Percentiles rank a stretch among this genome's conserved stretches.
These are phyloP conservation scores for Irpex sp. DNA, from an alignment of 1,284 basidiomycete genomes.

Conservation along the genomic window DNA sequence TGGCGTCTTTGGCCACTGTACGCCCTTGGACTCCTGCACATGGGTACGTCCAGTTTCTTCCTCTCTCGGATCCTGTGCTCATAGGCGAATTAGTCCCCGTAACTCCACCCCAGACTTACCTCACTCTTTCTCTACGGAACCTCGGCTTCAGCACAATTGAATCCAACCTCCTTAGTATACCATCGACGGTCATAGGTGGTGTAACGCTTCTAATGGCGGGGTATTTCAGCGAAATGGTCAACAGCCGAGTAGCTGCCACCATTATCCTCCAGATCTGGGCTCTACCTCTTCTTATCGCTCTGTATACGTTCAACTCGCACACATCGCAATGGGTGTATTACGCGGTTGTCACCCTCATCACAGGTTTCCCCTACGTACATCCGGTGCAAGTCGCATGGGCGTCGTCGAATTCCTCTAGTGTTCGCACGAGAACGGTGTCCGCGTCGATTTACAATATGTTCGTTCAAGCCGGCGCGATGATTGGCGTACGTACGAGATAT, in stretches of 20 bases:
- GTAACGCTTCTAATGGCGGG: slow-evolving; percentile 41
- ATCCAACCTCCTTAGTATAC: slow-evolving; percentile 61
- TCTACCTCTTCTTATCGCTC: slow-evolving; percentile 52
- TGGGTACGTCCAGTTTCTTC: slow-evolving; percentile 23
- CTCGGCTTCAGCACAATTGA: slow-evolving; percentile 61
- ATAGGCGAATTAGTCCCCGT: slow-evolving; percentile 40
- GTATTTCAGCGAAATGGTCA: slow-evolving; percentile 50
- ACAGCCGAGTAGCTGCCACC: slow-evolving; percentile 51
- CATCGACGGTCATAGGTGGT: slow-evolving; percentile 37
- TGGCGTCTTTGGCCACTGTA: slow-evolving; percentile 74
- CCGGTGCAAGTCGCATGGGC: slow-evolving; percentile 57
- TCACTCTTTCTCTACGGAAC: slow-evolving; percentile 59
- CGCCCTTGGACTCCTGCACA: slow-evolving; percentile 39
- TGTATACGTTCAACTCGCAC: slow-evolving; percentile 48
- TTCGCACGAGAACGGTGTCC: slow-evolving; percentile 54
- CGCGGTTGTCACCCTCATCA: slow-evolving; percentile 50
- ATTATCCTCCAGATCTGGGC: slow-evolving; percentile 58
- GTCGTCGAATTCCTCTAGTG: slow-evolving; percentile 57
- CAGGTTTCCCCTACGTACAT: slow-evolving; percentile 47
- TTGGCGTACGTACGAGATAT: slow-evolving; percentile 35
- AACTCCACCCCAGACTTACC: slow-evolving; percentile 50
- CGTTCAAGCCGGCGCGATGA: slow-evolving; percentile 51
- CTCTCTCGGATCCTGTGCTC: neutral
- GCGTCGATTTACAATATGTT: slow-evolving; percentile 63
- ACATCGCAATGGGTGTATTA: slow-evolving; percentile 63